phyloP scores from a whole-genome alignment of 2,329 filamentous ascomycete genomes.

The Metarhizium album region DNA sequence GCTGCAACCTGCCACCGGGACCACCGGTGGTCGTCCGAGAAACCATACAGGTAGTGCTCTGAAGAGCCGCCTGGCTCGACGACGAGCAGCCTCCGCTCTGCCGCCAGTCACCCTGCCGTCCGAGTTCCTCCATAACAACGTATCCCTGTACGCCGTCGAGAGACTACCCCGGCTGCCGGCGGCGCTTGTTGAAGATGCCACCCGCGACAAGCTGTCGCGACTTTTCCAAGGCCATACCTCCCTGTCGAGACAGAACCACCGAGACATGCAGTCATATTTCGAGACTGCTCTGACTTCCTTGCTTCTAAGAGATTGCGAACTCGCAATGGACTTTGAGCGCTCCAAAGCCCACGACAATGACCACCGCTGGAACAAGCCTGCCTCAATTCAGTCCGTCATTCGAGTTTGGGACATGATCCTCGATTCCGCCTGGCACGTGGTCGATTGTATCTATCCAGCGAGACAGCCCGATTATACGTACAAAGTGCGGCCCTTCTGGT shows the following conservation, averaged over 20 bases:
- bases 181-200: constrained; percentile 22
- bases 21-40: constrained; percentile 16
- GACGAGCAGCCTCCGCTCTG: constrained; percentile 27
- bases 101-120: constrained; percentile 45
- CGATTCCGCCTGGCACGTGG: constrained; percentile 25
- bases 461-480: constrained; percentile 24
- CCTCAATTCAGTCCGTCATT: constrained; percentile 11
- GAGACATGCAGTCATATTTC: constrained; percentile 22
- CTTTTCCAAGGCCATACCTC: constrained; percentile 17
- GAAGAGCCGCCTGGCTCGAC: constrained; percentile 22
- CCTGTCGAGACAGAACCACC: constrained; percentile 13
- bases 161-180: constrained; percentile 18
- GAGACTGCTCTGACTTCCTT: constrained; percentile 16
- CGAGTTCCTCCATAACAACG: constrained; percentile 43
- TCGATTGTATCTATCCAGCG: constrained; percentile 23
- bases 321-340: constrained; percentile 9
- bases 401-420: constrained; percentile 24
- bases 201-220: constrained; percentile 19
- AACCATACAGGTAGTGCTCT: constrained; percentile 14
- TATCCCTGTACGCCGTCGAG: constrained; percentile 24
- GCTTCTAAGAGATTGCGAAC: constrained; percentile 10
- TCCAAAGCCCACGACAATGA: constrained; percentile 4
- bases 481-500: constrained; percentile 27
- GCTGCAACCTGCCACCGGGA: constrained; percentile 17
- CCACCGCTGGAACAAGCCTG: constrained; percentile 5